Evolutionary conservation across 352 stramenopile genomes (phyloP).

Genomic region (Pythium phragmitis): DNA sequence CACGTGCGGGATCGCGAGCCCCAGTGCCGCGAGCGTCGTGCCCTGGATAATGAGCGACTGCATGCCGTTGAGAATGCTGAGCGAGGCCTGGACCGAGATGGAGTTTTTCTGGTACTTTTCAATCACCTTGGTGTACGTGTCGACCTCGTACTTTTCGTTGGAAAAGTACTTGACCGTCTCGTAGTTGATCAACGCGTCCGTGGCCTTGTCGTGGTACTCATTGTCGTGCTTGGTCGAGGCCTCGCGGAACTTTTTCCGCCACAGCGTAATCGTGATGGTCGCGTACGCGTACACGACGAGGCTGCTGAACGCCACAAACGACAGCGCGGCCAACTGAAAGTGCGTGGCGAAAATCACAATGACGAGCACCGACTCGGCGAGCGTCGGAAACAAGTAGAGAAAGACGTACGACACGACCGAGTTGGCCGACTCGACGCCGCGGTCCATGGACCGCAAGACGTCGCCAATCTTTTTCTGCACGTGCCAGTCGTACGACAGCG

Average conservation of each 20-base stretch:
- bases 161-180: conserved; percentile 99
- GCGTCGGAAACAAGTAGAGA: conserved; percentile 93
- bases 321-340: conserved; percentile 92
- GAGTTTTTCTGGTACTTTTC: conserved; percentile 93
- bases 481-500: conserved; percentile 97
- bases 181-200: conserved; percentile 97
- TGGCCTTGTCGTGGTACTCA: conserved; percentile 97
- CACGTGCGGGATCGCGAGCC: conserved; percentile 67
- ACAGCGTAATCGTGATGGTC: conserved; percentile 97
- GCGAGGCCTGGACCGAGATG: conserved; percentile 91
- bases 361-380: conserved; percentile 95
- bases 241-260: conserved; percentile 97
- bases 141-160: conserved; percentile 92
- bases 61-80: conserved; percentile 94
- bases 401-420: conserved; percentile 98
- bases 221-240: conserved; percentile 95
- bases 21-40: conserved; percentile 64
- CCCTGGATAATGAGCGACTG: conserved; percentile 89
- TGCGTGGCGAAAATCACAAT: conserved; percentile 91
- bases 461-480: conserved; percentile 97
- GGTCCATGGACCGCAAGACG: conserved; percentile 93
- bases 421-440: conserved; percentile 91
- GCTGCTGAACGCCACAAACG: conserved; percentile 93
- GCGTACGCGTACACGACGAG: conserved; percentile 95
- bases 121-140: conserved; percentile 91